Percentiles rank a stretch among this genome's conserved stretches.
Evolutionary conservation across 2,329 filamentous ascomycete genomes (phyloP).

Genomic region (Hypoxylon sp.): DNA sequence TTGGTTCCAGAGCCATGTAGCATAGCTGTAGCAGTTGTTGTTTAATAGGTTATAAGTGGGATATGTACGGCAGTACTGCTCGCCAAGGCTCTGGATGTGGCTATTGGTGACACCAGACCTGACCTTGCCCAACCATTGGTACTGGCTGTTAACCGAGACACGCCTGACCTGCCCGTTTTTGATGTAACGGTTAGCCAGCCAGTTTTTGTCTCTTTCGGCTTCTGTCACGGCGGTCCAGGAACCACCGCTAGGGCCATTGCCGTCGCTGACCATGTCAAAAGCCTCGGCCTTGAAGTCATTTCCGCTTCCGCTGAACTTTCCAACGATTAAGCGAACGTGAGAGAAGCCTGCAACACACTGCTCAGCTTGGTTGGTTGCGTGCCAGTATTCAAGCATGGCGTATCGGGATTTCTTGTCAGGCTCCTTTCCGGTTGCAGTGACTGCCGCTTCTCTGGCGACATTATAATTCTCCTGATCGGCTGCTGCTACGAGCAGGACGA

Average conservation of each 20-base stretch:
- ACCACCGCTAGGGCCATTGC: neutral
- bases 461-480: conserved; percentile 8
- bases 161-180: neutral
- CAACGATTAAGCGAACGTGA: conserved; percentile 1
- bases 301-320: neutral
- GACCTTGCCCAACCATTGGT: neutral
- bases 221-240: neutral
- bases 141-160: neutral
- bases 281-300: conserved; percentile 2
- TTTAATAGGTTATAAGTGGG: neutral
- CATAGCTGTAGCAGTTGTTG: conserved; percentile 1
- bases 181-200: conserved; percentile 8
- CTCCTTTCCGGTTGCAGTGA: neutral
- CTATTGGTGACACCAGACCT: neutral
- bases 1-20: neutral
- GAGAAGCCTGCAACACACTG: neutral
- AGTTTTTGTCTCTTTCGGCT: neutral
- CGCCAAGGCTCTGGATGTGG: conserved; percentile 1
- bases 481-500: conserved; percentile 5
- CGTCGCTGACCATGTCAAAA: conserved; percentile 6
- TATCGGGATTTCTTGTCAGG: neutral
- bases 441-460: neutral
- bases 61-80: neutral
- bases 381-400: conserved; percentile 3
- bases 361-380: neutral